Base-by-base conservation (phyloP, 2,329 filamentous ascomycete species). In the Hypoxylon sp. region DNA sequence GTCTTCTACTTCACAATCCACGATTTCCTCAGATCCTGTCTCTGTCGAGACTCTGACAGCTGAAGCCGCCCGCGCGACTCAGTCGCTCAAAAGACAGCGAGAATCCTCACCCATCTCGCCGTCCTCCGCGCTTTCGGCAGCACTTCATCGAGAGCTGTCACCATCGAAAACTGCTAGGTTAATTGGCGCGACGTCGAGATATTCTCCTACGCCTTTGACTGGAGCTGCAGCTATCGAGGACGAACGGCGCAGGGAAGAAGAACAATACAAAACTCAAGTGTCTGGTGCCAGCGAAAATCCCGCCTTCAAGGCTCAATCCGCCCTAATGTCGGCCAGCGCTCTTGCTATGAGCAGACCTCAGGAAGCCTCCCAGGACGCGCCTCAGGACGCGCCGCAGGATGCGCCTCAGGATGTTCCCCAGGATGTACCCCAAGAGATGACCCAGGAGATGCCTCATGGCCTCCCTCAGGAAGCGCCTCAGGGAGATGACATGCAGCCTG, bases 121-220 rank as follows among this genome's bases (percentile, higher is more conserved):
- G 26, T 75, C 71, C 7, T 75, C 75, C 40, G 73, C 70, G 16
- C 64, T 75, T 62, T 70, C 72, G 6, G 52, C 71, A 6, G 50
- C 75, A 30, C 73, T 77, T 56, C 71, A 78, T 69, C 73, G 77
- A 54, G 79, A 83, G 53, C 76, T 80, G 16, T 87, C 85, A 24
- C 85, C 85, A 4, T 80, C 82, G 53, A 87, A 88, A 74, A 79
- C 84, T 50, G 84, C 84, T 57, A 83, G 85, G 26, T 78, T 86
- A 20, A 67, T 67, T 20, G 82, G 80, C 48, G 70, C 82, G 70
- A 71, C 79, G 54, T 77, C 79, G 33, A 77, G 79, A 64, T 79
- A 78, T 61, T 81, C 83, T 12, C 80, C 83, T 44, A 75, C 80
- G 61, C 79, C 82, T 48, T 75, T 87, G 66, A 85, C 85, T 18